Evolutionary conservation across 176 grass and related monocot species (phyloP).

Genomic region (Ananas comosus): DNA sequence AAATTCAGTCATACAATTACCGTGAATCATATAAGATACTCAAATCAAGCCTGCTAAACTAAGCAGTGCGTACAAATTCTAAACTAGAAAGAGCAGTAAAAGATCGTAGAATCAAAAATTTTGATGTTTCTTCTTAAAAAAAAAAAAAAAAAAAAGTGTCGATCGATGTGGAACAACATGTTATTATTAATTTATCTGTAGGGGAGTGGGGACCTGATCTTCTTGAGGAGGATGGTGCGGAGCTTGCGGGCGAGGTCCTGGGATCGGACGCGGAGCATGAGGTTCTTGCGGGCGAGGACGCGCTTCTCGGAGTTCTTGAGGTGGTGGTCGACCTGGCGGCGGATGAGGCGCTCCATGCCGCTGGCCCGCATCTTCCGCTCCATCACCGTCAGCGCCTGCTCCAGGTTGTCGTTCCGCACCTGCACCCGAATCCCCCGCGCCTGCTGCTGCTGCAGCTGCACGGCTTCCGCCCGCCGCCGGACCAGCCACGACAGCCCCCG

Average conservation of each 20-base stretch:
- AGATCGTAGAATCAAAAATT: no score
- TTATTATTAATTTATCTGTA: no score
- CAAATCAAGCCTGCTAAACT: no score
- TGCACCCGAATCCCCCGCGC: conserved; percentile 60
- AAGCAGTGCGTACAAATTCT: no score
- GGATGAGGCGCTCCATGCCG: conserved; percentile 82
- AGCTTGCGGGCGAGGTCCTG: conserved; percentile 83
- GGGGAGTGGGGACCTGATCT: conserved; percentile 53
- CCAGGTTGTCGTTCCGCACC: conserved; percentile 81
- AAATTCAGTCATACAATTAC: no score
- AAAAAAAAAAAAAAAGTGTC: no score
- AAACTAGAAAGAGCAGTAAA: no score
- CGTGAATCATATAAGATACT: no score
- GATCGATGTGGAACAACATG: no score
- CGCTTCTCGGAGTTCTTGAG: conserved; percentile 95
- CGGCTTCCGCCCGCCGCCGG: conserved; percentile 1
- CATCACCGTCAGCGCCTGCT: conserved; percentile 60
- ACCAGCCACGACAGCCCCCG: background rate
- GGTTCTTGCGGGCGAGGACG: conserved; percentile 79
- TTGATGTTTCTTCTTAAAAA: no score
- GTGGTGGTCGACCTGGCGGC: conserved; percentile 42
- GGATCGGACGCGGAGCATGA: conserved; percentile 62
- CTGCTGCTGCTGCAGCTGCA: conserved; percentile 14
- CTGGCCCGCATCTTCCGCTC: conserved; percentile 68
- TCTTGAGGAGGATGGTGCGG: conserved; percentile 71